A percentile compares a stretch with the other conserved stretches of the same genome.
Conservation (phyloP, 345 rosid species). For the Moringa oleifera region DNA sequence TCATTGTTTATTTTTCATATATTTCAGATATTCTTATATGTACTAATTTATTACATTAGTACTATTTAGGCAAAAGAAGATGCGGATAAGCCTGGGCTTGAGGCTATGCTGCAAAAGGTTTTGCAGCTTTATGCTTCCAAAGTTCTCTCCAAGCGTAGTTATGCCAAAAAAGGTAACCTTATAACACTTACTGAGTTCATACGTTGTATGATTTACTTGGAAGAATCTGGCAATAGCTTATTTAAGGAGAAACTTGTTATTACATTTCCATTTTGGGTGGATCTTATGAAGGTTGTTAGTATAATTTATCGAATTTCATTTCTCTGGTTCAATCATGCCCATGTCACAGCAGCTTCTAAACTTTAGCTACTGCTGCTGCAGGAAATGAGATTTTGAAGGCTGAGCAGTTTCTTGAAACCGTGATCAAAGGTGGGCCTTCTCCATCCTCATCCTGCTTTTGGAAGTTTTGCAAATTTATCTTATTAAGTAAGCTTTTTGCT, state of each 20-base stretch:
- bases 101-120: slow-evolving; percentile 89
- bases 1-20: background rate
- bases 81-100: slow-evolving; percentile 83
- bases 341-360: background rate
- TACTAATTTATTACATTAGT: slow-evolving; percentile 5
- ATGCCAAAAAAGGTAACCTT: slow-evolving; percentile 75
- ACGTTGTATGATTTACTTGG: background rate
- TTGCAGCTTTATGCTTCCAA: slow-evolving; percentile 81
- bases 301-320: background rate
- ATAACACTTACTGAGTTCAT: background rate
- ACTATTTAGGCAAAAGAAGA: slow-evolving; percentile 79
- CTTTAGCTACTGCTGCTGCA: slow-evolving; percentile 26
- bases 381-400: slow-evolving; percentile 68
- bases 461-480: background rate
- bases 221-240: background rate
- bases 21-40: background rate
- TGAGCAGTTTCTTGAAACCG: slow-evolving; percentile 64
- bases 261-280: no score
- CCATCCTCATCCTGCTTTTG: background rate
- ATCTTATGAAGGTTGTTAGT: no score
- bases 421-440: slow-evolving; percentile 56
- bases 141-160: slow-evolving; percentile 81
- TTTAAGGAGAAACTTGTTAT: background rate
- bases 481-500: no score
- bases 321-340: background rate